Conservation (phyloP, 2,329 filamentous ascomycete species). For the Aspergillus felis region DNA sequence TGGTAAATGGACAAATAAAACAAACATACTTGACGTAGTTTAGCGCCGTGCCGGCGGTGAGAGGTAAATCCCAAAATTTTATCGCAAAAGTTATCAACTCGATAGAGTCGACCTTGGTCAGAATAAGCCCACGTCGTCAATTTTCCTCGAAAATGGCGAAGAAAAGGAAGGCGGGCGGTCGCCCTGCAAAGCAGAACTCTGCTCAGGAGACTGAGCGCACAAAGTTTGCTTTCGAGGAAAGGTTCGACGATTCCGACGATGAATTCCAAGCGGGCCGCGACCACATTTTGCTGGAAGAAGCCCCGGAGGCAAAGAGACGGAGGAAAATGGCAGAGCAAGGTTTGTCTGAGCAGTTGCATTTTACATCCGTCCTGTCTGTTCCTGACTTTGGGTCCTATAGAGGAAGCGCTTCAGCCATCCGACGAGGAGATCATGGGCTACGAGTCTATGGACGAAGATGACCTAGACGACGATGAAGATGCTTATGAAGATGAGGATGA, state of each 20-base stretch:
- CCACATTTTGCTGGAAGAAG: constrained; percentile 80
- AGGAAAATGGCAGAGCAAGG: constrained; percentile 67
- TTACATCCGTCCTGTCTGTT: not conserved
- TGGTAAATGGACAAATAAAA: constrained; percentile 4
- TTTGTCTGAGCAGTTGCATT: constrained; percentile 21
- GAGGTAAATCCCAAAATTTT: constrained; percentile 32
- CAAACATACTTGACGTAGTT: constrained; percentile 18
- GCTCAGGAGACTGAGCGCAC: constrained; percentile 22
- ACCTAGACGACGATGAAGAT: constrained; percentile 36
- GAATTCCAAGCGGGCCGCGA: constrained; percentile 87
- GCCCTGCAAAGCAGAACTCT: constrained; percentile 32
- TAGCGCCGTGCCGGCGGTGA: constrained; percentile 29
- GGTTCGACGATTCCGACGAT: constrained; percentile 90
- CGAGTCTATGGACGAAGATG: constrained; percentile 46
- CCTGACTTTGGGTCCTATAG: constrained; percentile 33
- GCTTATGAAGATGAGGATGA: constrained; percentile 44
- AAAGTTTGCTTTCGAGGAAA: constrained; percentile 52
- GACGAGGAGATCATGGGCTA: constrained; percentile 62
- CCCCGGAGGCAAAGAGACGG: constrained; percentile 70
- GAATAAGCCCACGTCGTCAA: not conserved
- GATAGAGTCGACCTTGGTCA: constrained; percentile 1
- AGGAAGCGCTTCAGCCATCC: constrained; percentile 54
- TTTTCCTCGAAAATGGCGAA: constrained; percentile 44
- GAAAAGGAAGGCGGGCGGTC: constrained; percentile 65
- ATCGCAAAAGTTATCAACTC: constrained; percentile 21